Evolutionary conservation across 2,329 filamentous ascomycete species (phyloP).

Genomic region (Sclerotinia borealis): DNA sequence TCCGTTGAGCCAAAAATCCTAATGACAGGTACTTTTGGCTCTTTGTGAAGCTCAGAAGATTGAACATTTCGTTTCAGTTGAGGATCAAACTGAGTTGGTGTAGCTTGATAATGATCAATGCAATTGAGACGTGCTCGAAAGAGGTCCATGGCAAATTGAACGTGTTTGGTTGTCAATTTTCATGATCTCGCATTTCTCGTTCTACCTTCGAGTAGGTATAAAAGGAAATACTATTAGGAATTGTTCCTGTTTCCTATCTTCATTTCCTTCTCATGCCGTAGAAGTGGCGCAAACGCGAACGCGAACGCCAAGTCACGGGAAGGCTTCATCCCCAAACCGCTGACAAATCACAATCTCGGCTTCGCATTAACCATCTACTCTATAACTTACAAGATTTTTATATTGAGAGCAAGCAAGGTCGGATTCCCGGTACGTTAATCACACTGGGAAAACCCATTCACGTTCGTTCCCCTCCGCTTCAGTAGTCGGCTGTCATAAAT

Average conservation of each 20-base stretch:
- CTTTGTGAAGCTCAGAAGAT: conserved; percentile 52
- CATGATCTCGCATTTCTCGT: background rate
- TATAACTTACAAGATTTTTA: background rate
- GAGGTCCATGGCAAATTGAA: conserved; percentile 49
- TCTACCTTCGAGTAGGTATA: background rate
- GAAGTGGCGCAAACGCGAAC: conserved; percentile 5
- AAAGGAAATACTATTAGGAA: background rate
- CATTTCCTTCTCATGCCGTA: background rate
- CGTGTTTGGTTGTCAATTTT: conserved; percentile 5
- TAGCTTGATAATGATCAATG: conserved; percentile 87
- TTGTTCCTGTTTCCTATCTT: background rate
- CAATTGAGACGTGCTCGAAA: conserved; percentile 93
- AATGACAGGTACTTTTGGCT: conserved; percentile 76
- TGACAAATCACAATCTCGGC: background rate
- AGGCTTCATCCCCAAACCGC: background rate
- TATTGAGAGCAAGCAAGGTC: background rate
- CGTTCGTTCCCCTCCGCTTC: background rate
- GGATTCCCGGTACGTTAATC: background rate
- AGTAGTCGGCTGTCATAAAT: background rate
- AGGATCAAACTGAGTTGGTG: conserved; percentile 75
- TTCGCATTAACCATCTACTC: too few species aligned
- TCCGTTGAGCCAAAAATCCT: conserved; percentile 89
- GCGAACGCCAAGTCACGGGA: background rate
- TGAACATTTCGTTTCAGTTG: conserved; percentile 61
- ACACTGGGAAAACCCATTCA: background rate